A percentile compares a stretch with the other conserved stretches of the same genome.
Evolutionary conservation across 371 early-diverging fungal genomes (phyloP).

Genomic region (Chytridium lagenaria): DNA sequence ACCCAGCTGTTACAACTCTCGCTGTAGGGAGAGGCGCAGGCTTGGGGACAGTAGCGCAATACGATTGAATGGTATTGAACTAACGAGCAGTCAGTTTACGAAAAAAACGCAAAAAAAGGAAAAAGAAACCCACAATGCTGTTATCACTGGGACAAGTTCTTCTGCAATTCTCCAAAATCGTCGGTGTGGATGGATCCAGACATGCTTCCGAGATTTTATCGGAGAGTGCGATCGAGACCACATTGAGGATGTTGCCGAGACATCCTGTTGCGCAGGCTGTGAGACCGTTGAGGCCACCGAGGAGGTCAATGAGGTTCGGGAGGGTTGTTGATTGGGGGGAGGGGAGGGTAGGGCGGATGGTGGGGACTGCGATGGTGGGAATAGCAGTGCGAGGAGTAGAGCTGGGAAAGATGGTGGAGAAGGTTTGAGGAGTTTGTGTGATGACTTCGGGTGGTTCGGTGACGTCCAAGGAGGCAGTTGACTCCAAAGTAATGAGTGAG

Average conservation of each 20-base stretch:
- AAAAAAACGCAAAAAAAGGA: neutral
- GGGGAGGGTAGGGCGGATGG: no score
- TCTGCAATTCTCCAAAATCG: neutral
- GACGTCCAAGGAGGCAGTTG: no score
- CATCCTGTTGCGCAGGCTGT: constrained; percentile 1
- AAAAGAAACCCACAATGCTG: neutral
- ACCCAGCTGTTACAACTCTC: no score
- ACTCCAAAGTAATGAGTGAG: no score
- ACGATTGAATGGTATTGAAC: neutral
- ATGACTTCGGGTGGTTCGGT: no score
- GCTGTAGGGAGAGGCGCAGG: neutral
- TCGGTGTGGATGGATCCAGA: neutral
- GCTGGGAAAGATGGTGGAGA: no score
- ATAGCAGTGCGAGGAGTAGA: no score
- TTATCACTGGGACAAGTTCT: neutral
- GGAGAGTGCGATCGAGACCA: neutral
- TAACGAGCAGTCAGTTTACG: neutral
- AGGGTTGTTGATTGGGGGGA: neutral
- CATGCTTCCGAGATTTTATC: neutral
- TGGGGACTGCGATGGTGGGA: no score
- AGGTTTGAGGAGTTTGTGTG: no score
- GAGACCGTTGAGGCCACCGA: neutral
- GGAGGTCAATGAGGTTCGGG: neutral
- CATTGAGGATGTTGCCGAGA: neutral
- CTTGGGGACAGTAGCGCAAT: neutral